Evolutionary conservation across 768 basidiomycete species (phyloP), one percentile per base, ranked within the genome.

Genomic region (Lactarius trivialis): DNA sequence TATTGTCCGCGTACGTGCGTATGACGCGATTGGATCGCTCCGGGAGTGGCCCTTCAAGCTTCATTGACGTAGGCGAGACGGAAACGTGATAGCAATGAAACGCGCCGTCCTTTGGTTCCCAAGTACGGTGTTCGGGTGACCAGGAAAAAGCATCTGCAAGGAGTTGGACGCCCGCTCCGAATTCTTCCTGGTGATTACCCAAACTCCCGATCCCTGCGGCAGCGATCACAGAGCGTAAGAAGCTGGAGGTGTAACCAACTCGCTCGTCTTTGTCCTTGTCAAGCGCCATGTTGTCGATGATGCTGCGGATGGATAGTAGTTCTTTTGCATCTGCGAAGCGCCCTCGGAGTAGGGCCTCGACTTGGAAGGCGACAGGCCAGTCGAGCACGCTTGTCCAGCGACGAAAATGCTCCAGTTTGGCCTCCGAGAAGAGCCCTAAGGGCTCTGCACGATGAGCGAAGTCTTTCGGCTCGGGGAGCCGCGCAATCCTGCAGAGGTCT

Each of bases 21-120:
- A 88, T 78, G 41, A 88, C 78, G 4, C 84, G 74, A 64, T 88
- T 89, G 0, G 84, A 83, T 7, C 81, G 78, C 63, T 87, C 85
- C 5, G 76, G 76, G 60, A 76, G 78, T 5, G 85, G 85, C 0
- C 85, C 85, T 36, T 77, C 77, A 37, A 85, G 73, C 48, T 68
- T 70, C 66, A 82, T 78, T 0, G 77, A 75, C 0, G 83, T 85
- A 0, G 87, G 86, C 0, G 84, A 82, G 32, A 86, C 70, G 4
- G 72, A 71, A 45, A 80, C 77, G 62, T 80, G 82, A 19, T 78
- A 69, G 43, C 79, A 79, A 15, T 78, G 68, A 67, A 82, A 80
- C 34, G 73, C 74, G 32, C 60, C 64, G 28, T 65, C 57, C 55
- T 34, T 53, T 2, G 66, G 60, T 9, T 56, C 45, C 45, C 56